Evolutionary conservation across 2,329 filamentous ascomycete genomes (phyloP).

Genomic region (Calonectria henricotiae): DNA sequence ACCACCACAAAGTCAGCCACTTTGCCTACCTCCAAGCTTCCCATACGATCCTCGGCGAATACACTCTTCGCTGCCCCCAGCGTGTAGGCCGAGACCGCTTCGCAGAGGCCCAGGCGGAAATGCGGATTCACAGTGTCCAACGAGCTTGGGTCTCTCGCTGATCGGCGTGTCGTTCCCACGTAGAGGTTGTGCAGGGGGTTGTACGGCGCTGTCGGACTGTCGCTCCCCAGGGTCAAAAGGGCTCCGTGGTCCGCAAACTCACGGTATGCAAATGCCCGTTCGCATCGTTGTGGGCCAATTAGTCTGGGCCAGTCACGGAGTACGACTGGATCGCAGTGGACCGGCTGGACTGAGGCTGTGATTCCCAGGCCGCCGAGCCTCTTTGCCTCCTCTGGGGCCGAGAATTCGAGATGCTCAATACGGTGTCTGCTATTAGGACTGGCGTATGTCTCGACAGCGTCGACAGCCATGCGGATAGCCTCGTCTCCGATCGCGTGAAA

Average conservation of each 20-base stretch:
- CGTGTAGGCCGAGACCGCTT: slow-evolving; percentile 67
- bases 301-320: slow-evolving; percentile 53
- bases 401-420: slow-evolving; percentile 35
- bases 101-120: slow-evolving; percentile 66
- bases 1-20: slow-evolving; percentile 65
- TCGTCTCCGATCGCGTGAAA: slow-evolving; percentile 49
- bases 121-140: slow-evolving; percentile 65
- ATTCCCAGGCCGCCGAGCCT: slow-evolving; percentile 32
- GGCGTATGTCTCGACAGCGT: slow-evolving; percentile 28
- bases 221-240: slow-evolving; percentile 68
- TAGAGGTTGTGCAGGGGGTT: slow-evolving; percentile 69
- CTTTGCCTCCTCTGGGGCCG: slow-evolving; percentile 31
- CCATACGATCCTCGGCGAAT: slow-evolving; percentile 67
- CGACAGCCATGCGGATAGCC: slow-evolving; percentile 33
- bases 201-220: slow-evolving; percentile 71
- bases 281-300: slow-evolving; percentile 67
- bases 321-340: slow-evolving; percentile 31
- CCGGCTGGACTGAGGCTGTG: slow-evolving; percentile 34
- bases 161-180: slow-evolving; percentile 68
- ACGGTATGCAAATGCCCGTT: slow-evolving; percentile 73
- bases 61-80: slow-evolving; percentile 69
- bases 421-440: slow-evolving; percentile 27
- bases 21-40: slow-evolving; percentile 66
- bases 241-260: slow-evolving; percentile 71
- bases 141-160: slow-evolving; percentile 63